Evolutionary conservation across 2,329 filamentous ascomycete genomes (phyloP), one percentile per base, ranked within the genome.

Genomic region (Pyricularia sp.): DNA sequence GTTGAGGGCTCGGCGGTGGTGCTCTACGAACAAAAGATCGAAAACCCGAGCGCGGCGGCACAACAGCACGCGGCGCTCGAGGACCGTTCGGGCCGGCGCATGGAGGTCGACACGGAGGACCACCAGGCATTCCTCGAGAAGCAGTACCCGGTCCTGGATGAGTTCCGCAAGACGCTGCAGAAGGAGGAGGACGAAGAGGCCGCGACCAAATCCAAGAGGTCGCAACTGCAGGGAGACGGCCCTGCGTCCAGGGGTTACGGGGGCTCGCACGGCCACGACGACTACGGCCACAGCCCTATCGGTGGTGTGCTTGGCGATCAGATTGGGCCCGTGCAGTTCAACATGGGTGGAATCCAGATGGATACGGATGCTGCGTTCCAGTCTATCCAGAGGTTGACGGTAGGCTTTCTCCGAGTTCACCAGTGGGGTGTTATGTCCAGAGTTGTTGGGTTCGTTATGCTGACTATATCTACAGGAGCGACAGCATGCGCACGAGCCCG

Each of bases 271-370:
- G 2, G 69, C 25, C 36, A 31, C 58, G 68, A 68, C n/a, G 78
- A 79, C 17, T 79, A 81, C 20, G 76, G 74, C 28, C 69, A 72
- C 31, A 74, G 74, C 69, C 73, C 75, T 33, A 74, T 75, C 66
- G 73, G 73, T 11, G 71, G 82, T 79, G 71, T 82, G 86, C 68
- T 67, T 5, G 90, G 89, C 73, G 92, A 94, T 75, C 93, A 97
- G 74, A 97, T 97, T 75, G 94, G 94, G 0, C 93, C 94, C 0
- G 93, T 97, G 72, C 93, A 97, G 76, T 97, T 98, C 81, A 99
- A 99, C 77, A 95, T 99, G 86, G 95, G 95, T 61, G 95, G 95
- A 68, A 97, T 99, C 71, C 93, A 97, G 77, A 92, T 97, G 33
- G 93, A 97, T 79, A 93, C 93, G 10, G 94, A 97, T 76, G 93